Base-by-base conservation (phyloP, 352 stramenopile genomes). In the Blastocystis sp. region DNA sequence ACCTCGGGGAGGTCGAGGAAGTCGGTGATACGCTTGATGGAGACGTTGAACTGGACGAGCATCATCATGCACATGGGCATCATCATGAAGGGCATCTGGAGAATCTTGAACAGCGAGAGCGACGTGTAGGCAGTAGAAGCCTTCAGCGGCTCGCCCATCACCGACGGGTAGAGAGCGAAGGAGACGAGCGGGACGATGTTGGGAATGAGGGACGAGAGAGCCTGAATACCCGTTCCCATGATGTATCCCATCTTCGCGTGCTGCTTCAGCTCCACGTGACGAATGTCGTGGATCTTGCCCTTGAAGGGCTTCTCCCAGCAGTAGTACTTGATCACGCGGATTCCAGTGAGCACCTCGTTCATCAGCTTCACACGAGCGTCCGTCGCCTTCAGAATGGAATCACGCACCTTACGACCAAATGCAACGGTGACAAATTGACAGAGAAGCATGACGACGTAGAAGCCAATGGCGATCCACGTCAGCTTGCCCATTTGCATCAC, bases 261-360 rank as follows among this genome's bases (percentile, higher is more conserved):
- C 0, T 88, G 87, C 36, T 89, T 84, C 32, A 96, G 78, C 77
- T 96, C 92, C 9, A 88, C 88, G 2, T 89, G 86, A 29, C 92
- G 89, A 4, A 92, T 49, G 9, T 86, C 36, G 27, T 91, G 88
- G 34, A 97, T 91, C 87, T 94, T 91, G 21, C 90, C 91, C 3
- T 89, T 89, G 87, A 97, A 96, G 40, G 93, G 92, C 61, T 88
- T 79, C 87, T 97, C 92, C 93, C 92, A 97, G 8, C 93, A 92
- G 29, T 61, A 94, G 67, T 97, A 92, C 87, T 97, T 97, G 87
- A 97, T 93, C 72, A 96, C 94, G 63, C 93, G 90, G 87, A 97
- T 96, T 38, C 90, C 89, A 29, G 87, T 88, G 36, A 93, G 90
- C 56, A 93, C 89, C 44, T 93, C 90, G 24, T 87, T 89, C 36